phyloP scores from a whole-genome alignment of 2,329 filamentous ascomycete genomes.

The Penicillium sp. region DNA sequence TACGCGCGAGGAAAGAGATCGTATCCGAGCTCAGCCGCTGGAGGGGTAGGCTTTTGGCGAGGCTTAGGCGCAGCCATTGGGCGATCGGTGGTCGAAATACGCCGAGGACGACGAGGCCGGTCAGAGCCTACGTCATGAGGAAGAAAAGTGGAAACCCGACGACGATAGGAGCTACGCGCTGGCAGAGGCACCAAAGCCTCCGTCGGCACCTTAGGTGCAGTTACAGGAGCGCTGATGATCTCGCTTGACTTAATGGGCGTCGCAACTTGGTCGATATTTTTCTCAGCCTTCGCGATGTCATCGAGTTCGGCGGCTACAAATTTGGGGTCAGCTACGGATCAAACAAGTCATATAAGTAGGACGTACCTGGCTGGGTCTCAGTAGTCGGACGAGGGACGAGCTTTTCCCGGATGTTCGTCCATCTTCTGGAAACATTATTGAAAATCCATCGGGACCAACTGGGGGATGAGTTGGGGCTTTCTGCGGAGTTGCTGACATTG shows the following conservation, averaged over 20 bases:
- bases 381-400: background rate
- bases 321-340: background rate
- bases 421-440: conserved; percentile 15
- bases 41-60: background rate
- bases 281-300: background rate
- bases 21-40: background rate
- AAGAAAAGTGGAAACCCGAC: background rate
- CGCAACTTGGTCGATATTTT: background rate
- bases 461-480: background rate
- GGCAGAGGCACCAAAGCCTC: background rate
- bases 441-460: conserved; percentile 15
- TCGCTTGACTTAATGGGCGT: background rate
- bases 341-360: background rate
- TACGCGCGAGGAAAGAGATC: conserved; percentile 2
- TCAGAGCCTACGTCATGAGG: background rate
- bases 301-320: background rate
- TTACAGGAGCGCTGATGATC: background rate
- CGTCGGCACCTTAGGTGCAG: background rate
- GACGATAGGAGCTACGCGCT: background rate
- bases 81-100: background rate
- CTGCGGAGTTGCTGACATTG: conserved; percentile 2
- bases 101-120: background rate
- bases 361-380: background rate
- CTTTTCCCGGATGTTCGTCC: conserved; percentile 16
- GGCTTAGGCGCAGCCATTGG: background rate